These are phyloP conservation scores for Cucurbita maxima DNA, from an alignment of 306 rosid genomes.

Conservation along the genomic window DNA sequence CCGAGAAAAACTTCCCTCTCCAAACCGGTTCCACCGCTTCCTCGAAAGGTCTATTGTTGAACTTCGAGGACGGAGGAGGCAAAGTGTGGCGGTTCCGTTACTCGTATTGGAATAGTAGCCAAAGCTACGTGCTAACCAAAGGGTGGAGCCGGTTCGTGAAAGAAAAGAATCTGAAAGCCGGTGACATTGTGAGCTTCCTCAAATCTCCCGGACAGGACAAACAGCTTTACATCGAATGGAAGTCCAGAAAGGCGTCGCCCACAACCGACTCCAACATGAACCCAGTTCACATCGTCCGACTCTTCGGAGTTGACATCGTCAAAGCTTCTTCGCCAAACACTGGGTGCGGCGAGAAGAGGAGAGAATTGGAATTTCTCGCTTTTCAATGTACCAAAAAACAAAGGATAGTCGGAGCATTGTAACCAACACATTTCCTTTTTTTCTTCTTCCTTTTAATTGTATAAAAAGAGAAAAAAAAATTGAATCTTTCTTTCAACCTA, in stretches of 20 bases:
- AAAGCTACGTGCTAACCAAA: slow-evolving; percentile 81
- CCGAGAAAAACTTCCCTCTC: slow-evolving; percentile 84
- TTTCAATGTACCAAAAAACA: slow-evolving; percentile 68
- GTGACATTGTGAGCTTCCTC: slow-evolving; percentile 66
- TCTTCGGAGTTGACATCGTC: slow-evolving; percentile 85
- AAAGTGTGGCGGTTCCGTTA: slow-evolving; percentile 95
- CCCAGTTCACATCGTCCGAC: slow-evolving; percentile 59
- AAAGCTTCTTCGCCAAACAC: slow-evolving; percentile 32
- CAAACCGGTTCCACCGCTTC: slow-evolving; percentile 19
- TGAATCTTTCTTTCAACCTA: too few relatives aligned
- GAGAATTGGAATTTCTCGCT: slow-evolving; percentile 47
- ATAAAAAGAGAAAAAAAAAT: too few relatives aligned
- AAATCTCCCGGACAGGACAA: slow-evolving; percentile 58
- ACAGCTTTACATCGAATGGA: slow-evolving; percentile 73
- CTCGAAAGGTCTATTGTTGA: slow-evolving; percentile 48
- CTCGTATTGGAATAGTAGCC: slow-evolving; percentile 97
- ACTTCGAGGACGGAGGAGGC: slow-evolving; percentile 80
- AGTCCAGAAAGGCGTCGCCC: slow-evolving; percentile 16
- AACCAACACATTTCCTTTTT: slow-evolving; percentile 7
- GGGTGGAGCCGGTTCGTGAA: slow-evolving; percentile 99
- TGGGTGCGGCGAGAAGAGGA: slow-evolving; percentile 53
- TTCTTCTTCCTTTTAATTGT: not conserved
- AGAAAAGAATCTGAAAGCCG: slow-evolving; percentile 77
- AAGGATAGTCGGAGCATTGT: slow-evolving; percentile 82
- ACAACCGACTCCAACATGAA: slow-evolving; percentile 13